Base-by-base conservation (phyloP, 2,329 filamentous ascomycete genomes). In the Aspergillus spinulosporus region DNA sequence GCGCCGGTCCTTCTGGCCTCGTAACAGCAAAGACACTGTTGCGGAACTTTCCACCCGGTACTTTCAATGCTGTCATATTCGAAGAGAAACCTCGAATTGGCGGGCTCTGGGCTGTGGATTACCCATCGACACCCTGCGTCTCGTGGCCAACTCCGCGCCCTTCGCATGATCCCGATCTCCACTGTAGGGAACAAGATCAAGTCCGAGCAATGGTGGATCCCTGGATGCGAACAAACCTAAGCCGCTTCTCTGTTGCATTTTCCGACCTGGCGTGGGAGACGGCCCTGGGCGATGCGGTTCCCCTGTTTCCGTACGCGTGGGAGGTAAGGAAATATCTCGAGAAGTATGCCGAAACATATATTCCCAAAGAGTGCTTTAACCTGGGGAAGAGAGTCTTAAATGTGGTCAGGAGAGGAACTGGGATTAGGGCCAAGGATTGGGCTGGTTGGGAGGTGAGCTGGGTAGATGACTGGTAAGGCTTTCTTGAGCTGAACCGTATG, bases 291-390 rank as follows among this genome's bases (percentile, higher is more conserved):
- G 4, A 5, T 12, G 73, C 72, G 3, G 73, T 78, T 1, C 85
- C 87, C 1, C 80, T 88, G 70, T 86, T 94, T 47, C 90, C 90
- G 1, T 84, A 81, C 37, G 90, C 89, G 0, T 90, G 88, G 84
- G 85, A 90, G 74, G 84, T 93, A 3, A 89, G 89, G 1, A 77
- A 76, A 26, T 95, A 95, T 68, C 77, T 94, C 5, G 78, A 86
- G 60, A 76, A 74, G 4, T 95, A 94, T 68, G 64, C 78, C 3
- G 71, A 82, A 36, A 78, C 74, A 44, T 90, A 89, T 68, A 76
- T 85, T 4, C 62, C 69, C 1, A 66, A 74, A 7, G 63, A 71
- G 1, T 75, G 78, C 1, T 60, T 87, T 46, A 75, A 81, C 5
- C 71, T 86, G 1, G 78, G 81, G 2, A 80, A 78, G 45, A 68